Evolutionary conservation across 257 asterid genomes (phyloP), one percentile per base, ranked within the genome.

Genomic region (Misopates orontium): DNA sequence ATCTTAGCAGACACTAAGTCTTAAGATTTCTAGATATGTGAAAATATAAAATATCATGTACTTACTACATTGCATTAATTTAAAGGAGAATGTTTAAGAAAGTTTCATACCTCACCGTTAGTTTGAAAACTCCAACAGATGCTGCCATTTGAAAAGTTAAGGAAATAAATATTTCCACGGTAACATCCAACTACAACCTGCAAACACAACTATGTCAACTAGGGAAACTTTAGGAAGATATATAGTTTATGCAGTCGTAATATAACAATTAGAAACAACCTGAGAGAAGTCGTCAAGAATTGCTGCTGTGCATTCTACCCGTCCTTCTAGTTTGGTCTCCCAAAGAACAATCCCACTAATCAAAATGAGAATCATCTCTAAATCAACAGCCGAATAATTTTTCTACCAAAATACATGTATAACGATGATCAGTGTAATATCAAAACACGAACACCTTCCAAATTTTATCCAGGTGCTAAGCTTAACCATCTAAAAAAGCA

Each of bases 151-250:
- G 79, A 75, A 78, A 81, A 77, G 69, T 84, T 56, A 67, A 92
- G 84, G 79, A 92, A 87, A 77, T 89, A 87, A 42, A 92, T 83
- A 66, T 79, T 75, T 56, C 98, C 97, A 51, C 77, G 77, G 71
- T 89, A 92, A 74, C 97, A 89, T 70, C 98, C 98, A 68, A 92
- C 90, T 56, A 89, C 91, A 77, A 92, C 88, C 96, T 90, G 69
- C 28, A 68, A 68, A 77, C n/a, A 19, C 19, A 76, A 69, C 31
- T 57, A 67, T 55, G 73, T 74, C 55, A 71, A 39, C 45, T 32
- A 48, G 39, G 22, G 40, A 25, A 53, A 22, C 32, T 49, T 39
- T 32, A 22, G 48, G 60, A 39, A 56, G 47, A 44, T n/a, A 61
- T 23, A 74, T 22, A 20, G 16, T 19, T 8, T 20, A 18, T 32